Percentiles rank a stretch among this genome's conserved stretches.
phyloP scores from a whole-genome alignment of 2,329 filamentous ascomycete species.

The Diplocarpon rosae region DNA sequence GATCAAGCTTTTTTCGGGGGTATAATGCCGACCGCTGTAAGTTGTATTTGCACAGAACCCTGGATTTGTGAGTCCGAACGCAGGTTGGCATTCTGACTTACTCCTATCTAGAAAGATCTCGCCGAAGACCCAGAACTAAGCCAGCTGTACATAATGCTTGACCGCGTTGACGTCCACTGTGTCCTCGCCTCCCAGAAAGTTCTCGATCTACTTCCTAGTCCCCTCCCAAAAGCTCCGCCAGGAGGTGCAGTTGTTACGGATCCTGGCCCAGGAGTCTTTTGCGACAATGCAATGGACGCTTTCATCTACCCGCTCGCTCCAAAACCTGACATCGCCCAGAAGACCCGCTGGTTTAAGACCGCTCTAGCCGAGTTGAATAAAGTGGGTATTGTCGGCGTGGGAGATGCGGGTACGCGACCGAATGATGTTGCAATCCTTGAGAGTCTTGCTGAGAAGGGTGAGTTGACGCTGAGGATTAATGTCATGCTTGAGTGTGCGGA shows the following conservation, averaged over 20 bases:
- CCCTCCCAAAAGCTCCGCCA: conserved; percentile 37
- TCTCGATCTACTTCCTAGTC: conserved; percentile 44
- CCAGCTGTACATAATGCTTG: conserved; percentile 55
- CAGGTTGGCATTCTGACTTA: background rate
- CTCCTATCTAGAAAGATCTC: conserved; percentile 38
- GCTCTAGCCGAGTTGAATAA: conserved; percentile 53
- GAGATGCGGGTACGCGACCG: conserved; percentile 53
- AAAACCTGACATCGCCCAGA: conserved; percentile 40
- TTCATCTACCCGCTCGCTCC: conserved; percentile 47
- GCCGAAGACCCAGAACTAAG: conserved; percentile 39
- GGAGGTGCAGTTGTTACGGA: conserved; percentile 52
- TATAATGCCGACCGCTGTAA: conserved; percentile 47
- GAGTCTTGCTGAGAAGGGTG: conserved; percentile 37
- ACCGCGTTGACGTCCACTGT: conserved; percentile 60
- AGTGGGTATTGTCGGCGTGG: conserved; percentile 56
- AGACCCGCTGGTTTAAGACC: conserved; percentile 41
- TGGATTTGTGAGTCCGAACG: background rate
- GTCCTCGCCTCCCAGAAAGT: conserved; percentile 57
- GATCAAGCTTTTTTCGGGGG: conserved; percentile 54
- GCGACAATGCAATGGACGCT: conserved; percentile 58
- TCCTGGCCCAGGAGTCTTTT: conserved; percentile 58
- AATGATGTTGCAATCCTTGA: conserved; percentile 43
- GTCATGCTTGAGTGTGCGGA: conserved; percentile 57
- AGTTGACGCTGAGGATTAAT: conserved; percentile 53
- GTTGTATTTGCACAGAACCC: background rate